phyloP scores from a whole-genome alignment of 179 eudicot genomes.

The Actinidia arguta region DNA sequence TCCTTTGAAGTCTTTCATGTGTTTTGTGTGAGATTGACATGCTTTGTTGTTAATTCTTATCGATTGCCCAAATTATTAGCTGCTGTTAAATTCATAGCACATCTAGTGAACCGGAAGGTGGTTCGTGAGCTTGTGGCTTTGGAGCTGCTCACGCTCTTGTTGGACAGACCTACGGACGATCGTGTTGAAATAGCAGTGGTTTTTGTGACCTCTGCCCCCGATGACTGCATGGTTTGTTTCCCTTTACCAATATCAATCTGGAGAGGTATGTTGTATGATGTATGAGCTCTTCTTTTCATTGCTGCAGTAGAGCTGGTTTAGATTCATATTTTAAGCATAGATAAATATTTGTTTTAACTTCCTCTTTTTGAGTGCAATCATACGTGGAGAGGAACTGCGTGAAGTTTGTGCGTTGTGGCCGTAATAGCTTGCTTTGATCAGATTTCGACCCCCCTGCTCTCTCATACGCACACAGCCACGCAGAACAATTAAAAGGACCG shows the following conservation, averaged over 20 bases:
- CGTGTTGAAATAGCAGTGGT: slow-evolving; percentile 98
- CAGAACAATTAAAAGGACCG: too few relatives aligned
- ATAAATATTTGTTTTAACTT: neutral
- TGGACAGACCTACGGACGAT: slow-evolving; percentile 88
- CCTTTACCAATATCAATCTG: neutral
- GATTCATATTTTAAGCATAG: neutral
- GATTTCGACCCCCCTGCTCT: too few relatives aligned
- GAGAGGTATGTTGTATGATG: neutral
- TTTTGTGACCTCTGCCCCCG: slow-evolving; percentile 83
- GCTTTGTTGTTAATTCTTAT: slow-evolving; percentile 13
- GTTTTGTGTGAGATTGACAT: neutral
- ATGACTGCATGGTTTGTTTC: slow-evolving; percentile 54
- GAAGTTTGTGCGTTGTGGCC: too few relatives aligned
- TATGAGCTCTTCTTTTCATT: neutral
- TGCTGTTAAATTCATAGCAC: slow-evolving; percentile 91
- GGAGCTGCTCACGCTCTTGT: slow-evolving; percentile 69
- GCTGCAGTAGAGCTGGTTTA: neutral
- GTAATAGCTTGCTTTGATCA: too few relatives aligned
- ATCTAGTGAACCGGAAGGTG: slow-evolving; percentile 91
- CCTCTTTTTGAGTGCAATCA: too few relatives aligned
- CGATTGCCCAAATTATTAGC: slow-evolving; percentile 82
- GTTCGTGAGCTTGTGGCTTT: slow-evolving; percentile 88
- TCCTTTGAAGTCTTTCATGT: neutral
- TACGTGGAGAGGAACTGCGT: too few relatives aligned
- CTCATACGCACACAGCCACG: too few relatives aligned